Base-by-base conservation (phyloP, 441 rosid genomes). In the Monsonia emarginata region DNA sequence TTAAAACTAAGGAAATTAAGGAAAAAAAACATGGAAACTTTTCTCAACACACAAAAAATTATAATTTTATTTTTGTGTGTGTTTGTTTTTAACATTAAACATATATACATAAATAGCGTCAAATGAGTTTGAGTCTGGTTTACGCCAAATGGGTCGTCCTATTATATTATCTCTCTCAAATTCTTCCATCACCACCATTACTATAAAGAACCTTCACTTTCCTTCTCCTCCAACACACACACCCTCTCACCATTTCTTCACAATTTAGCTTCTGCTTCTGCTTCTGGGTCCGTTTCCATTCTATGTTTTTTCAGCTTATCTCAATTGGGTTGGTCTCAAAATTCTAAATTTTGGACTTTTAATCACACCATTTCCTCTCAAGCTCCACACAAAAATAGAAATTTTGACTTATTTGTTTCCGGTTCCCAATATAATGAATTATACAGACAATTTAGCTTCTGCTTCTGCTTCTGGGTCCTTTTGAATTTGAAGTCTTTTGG, bases 91-190 rank as follows among this genome's bases (percentile, higher is more conserved):
- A 19, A 52, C 8, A 14, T 19, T 52, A 11, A 4, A 13, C 13
- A 42, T 18, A 42, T 11, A 42, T 13, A 42, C 48, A 42, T 52
- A 52, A 19, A 76, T 74, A 69, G 80, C 84, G 85, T 82, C 83
- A 77, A 79, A 75, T 65, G 80, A 79, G 88, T 16, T 88, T 85
- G 97, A 91, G 96, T 87, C 84, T 85, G 14, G 83, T 83, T 85
- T 80, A 91, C 94, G 96, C 96, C 83, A 89, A 72, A 74, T 58
- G 74, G 68, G 83, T 80, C 88, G 86, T 81, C 89, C 68, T 75
- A 70, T 77, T n/a, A n/a, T n/a, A n/a, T n/a, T n/a, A n/a, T n/a
- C n/a, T n/a, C n/a, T 74, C 75, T 74, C 70, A 70, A 30, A 63
- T 60, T 62, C 65, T 48, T 62, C 72, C 58, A 61, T 69, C 77